Percentiles rank a stretch among this genome's conserved stretches.
These are phyloP conservation scores for Leishmania amazonensis DNA, from an alignment of 208 protist genomes.

Conservation along the genomic window DNA sequence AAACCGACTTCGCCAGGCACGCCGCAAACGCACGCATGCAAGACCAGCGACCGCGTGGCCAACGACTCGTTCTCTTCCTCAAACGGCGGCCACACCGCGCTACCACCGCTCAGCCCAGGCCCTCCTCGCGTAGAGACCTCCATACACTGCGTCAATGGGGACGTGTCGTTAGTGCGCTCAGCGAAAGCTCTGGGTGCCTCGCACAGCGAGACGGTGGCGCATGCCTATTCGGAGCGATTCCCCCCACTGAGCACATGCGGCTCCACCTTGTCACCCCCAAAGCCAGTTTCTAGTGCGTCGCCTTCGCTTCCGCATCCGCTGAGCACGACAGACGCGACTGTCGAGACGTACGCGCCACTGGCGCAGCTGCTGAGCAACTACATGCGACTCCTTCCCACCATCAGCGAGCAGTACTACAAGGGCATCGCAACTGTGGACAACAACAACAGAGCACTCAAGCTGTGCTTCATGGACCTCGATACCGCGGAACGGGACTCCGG, in stretches of 20 bases:
- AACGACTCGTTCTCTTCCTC: background rate
- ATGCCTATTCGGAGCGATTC: background rate
- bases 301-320: background rate
- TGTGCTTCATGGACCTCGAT: constrained; percentile 79
- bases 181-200: background rate
- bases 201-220: background rate
- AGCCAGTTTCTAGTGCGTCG: background rate
- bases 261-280: constrained; percentile 1
- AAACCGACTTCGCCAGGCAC: background rate
- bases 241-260: constrained; percentile 1
- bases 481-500: constrained; percentile 39
- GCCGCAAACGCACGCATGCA: background rate
- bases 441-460: constrained; percentile 19
- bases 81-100: background rate
- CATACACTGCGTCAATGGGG: background rate
- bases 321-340: background rate
- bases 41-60: background rate
- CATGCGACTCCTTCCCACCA: constrained; percentile 50
- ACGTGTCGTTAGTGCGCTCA: background rate
- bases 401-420: constrained; percentile 77
- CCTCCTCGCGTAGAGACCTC: background rate
- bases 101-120: constrained; percentile 5
- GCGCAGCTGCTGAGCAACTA: constrained; percentile 49
- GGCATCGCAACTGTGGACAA: constrained; percentile 26
- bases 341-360: constrained; percentile 28